Evolutionary conservation across 164 flowering plant species (phyloP).

Genomic region (Umbilicus rupestris): DNA sequence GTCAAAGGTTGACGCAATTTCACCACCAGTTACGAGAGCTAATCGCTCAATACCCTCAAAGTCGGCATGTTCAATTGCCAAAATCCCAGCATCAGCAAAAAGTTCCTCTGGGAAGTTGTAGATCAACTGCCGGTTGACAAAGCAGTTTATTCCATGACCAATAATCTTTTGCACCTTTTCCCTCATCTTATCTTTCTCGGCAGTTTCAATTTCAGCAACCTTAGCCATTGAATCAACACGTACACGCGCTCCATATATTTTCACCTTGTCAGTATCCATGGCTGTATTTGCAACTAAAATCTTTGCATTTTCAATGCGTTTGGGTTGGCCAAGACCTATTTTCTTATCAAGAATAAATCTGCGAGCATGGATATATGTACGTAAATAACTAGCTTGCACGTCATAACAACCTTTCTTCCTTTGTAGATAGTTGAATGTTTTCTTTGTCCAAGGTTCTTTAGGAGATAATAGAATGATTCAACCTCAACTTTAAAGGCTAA

Average conservation of each 20-base stretch:
- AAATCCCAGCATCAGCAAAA: conserved; percentile 95
- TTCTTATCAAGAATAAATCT: conserved; percentile 99
- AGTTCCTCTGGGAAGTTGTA: conserved; percentile 98
- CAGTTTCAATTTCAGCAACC: conserved; percentile 92
- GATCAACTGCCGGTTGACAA: conserved; percentile 86
- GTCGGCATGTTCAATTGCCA: conserved; percentile 99
- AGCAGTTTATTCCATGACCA: conserved; percentile 90
- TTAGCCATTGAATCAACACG: conserved; percentile 96
- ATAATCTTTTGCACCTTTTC: conserved; percentile 93
- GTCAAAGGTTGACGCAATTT: conserved; percentile 97
- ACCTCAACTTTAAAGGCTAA: neutral
- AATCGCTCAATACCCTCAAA: conserved; percentile 97
- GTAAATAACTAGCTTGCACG: neutral
- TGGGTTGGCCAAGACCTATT: conserved; percentile 96
- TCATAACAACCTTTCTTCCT: neutral
- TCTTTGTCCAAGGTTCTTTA: neutral
- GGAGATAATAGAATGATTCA: neutral
- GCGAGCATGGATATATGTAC: conserved; percentile 11
- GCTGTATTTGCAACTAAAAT: conserved; percentile 99
- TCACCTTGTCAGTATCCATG: conserved; percentile 99
- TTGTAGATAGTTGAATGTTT: too few relatives aligned
- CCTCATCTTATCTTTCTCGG: conserved; percentile 94
- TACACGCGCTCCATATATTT: conserved; percentile 97
- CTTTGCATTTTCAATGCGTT: conserved; percentile 89
- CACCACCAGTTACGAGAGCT: conserved; percentile 96